Base-by-base conservation (phyloP, 2,329 filamentous ascomycete genomes). In the Pestalotiopsis sp. region DNA sequence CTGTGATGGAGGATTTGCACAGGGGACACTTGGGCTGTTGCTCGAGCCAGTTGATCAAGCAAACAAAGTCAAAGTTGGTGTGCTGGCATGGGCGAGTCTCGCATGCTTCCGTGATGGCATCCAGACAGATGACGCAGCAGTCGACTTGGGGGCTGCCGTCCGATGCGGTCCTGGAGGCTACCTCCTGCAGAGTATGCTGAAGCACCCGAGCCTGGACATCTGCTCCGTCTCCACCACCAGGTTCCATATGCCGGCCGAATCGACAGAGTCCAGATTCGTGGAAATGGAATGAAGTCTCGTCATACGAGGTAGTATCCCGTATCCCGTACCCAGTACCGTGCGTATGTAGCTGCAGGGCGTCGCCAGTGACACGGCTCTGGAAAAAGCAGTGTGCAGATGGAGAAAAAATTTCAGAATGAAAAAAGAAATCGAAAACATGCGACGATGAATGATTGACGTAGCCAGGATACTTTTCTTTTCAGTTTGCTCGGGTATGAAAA, bases 81-180 rank as follows among this genome's bases (percentile, higher is more conserved):
- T 98, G 95, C 57, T 88, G 86, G 83, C 95, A 98, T 7, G 95
- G 94, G 23, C 87, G 82, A 7, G 93, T 88, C 64, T 91, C 84
- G 71, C 92, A 94, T 66, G 88, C 82, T 74, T 96, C 93, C 11
- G 89, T 88, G 75, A 97, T 85, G 66, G 82, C 77, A 68, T 95
- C 92, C 70, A 98, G 89, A 79, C 95, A 98, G 79, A 98, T 96
- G 71, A 97, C 93, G 79, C 95, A 98, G 75, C 86, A 89, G 71
- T 86, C 82, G 65, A 78, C 75, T 69, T 78, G 69, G 52, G 78
- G 72, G 63, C 75, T 73, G 27, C 77, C 70, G n/a, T 61, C 72
- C 64, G 78, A 70, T n/a, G 74, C 75, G 70, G 66, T 69, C n/a
- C 71, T 71, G 78, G 73, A 70, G n/a, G 74, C 73, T 68, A 78